Evolutionary conservation across 202 grass and related monocot species (phyloP), one percentile per base, ranked within the genome.

Genomic region (Schoenoplectus tabernaemontani): DNA sequence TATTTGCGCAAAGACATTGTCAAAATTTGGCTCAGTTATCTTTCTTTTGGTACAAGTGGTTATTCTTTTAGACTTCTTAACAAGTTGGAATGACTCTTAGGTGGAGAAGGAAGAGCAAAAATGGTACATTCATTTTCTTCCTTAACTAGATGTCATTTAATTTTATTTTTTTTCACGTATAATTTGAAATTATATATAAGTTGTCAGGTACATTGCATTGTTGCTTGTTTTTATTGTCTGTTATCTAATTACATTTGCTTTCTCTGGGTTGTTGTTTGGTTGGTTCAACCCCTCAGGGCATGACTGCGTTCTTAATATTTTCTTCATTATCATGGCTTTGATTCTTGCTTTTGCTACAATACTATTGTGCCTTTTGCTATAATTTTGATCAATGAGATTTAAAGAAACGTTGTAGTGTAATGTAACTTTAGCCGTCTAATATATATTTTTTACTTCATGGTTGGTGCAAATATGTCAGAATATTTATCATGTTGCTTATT

Each of bases 21-120:
- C 89, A 6, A 97, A 97, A 81, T 97, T 97, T 88, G 94, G 94
- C 36, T 97, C 94, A 24, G 94, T 91, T n/a, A 84, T 97, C 57
- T 97, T 97, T 79, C 94, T 97, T 86, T 85, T 97, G 70, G 94
- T 93, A 60, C 94, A 97, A 90, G 87, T 97, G 30, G 80, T 93
- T 69, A 88, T 97, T 85, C 87, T 97, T 37, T 81, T 97, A 65
- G 94, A 97, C 75, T 97, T 97, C 46, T 84, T 85, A 82, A 90
- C 93, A 56, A 90, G 82, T 73, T 93, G 94, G 94, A 97, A 97
- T 92, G 94, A 93, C 44, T 90, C 91, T 0, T 97, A 91, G 94
- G 87, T 93, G 48, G 91, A 97, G 86, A 97, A 97, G 87, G 94
- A 97, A 92, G 94, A 93, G 50, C 86, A 90, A 32, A 97, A 92